Conservation (phyloP, 768 basidiomycete genomes). For the Chalciporus piperatus region DNA sequence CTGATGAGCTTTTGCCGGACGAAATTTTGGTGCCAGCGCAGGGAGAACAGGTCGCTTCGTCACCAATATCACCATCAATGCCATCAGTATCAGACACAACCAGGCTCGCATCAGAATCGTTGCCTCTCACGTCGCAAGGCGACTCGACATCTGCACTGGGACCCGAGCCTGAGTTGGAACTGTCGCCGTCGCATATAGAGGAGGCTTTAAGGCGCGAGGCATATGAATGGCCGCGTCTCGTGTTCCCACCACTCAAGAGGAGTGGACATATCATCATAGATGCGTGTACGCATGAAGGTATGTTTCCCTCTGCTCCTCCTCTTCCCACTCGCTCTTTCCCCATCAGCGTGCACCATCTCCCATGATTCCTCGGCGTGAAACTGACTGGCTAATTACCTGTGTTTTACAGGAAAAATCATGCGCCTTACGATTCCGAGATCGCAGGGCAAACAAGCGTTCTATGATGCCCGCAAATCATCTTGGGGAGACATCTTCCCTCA, state of each 20-base stretch:
- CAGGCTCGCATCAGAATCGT: slow-evolving; percentile 1
- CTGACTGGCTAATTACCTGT: neutral
- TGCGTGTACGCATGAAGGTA: slow-evolving; percentile 81
- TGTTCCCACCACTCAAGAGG: slow-evolving; percentile 89
- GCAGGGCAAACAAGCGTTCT: slow-evolving; percentile 92
- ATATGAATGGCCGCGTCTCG: slow-evolving; percentile 85
- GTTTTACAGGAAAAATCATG: slow-evolving; percentile 77
- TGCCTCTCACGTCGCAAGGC: neutral
- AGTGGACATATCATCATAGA: slow-evolving; percentile 92
- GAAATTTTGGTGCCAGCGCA: slow-evolving; percentile 12
- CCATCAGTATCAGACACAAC: slow-evolving; percentile 11
- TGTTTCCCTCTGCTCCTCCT: too few species aligned
- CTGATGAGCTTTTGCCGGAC: slow-evolving; percentile 16
- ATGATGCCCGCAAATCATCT: slow-evolving; percentile 88
- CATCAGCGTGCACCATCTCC: neutral
- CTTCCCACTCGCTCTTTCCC: slow-evolving; percentile 7
- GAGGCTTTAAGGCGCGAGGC: slow-evolving; percentile 67
- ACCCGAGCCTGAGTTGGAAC: slow-evolving; percentile 5
- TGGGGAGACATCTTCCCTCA: slow-evolving; percentile 99
- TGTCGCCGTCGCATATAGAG: slow-evolving; percentile 40
- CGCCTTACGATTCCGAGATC: slow-evolving; percentile 89
- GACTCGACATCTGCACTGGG: neutral
- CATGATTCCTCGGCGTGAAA: slow-evolving; percentile 7
- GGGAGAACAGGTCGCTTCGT: slow-evolving; percentile 10
- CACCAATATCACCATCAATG: slow-evolving; percentile 9